Evolutionary conservation across 345 rosid species (phyloP), one percentile per base, ranked within the genome.

Genomic region (Rhizophora apiculata): DNA sequence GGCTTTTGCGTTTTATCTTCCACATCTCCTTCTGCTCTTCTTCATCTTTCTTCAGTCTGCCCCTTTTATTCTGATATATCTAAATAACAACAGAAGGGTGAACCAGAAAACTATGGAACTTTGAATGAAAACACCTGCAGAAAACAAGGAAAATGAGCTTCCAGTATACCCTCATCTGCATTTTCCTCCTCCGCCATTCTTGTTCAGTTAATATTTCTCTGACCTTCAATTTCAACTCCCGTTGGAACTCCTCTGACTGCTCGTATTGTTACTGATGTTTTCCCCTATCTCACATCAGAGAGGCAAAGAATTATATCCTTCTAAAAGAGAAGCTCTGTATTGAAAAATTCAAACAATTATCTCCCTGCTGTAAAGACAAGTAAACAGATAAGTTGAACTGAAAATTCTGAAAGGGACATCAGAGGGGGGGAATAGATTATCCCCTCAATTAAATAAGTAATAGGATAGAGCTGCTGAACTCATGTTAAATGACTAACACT

Each of bases 21-120:
- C 96, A 86, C 81, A 81, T 75, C 83, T 95, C 99, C 78, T 88
- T 95, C 84, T 87, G 88, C 77, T 95, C 97, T 80, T 85, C 97
- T 80, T 95, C 96, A 78, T 95, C 99, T 78, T 90, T 90, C 86
- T 95, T 95, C 77, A 95, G 68, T 78, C 99, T 86, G 54, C 99
- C 99, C 79, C 92, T 98, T 85, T 95, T 96, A 83, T 95, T 96
- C 79, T 92, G 97, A 55, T 94, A 92, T 83, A 90, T 92, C 99
- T 95, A 80, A 61, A 83, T 20, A 30, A 74, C 19, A 48, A 55
- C 51, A 58, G 48, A 57, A 61, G 22, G 48, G 37, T 1, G 8
- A 18, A 32, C 34, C 73, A 63, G 43, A 19, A 69, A 56, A 31
- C 2, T 4, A 36, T 32, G 5, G 16, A 36, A 67, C 63, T 37